phyloP scores from a whole-genome alignment of 1,284 basidiomycete species.

The Puccinia novopanici region DNA sequence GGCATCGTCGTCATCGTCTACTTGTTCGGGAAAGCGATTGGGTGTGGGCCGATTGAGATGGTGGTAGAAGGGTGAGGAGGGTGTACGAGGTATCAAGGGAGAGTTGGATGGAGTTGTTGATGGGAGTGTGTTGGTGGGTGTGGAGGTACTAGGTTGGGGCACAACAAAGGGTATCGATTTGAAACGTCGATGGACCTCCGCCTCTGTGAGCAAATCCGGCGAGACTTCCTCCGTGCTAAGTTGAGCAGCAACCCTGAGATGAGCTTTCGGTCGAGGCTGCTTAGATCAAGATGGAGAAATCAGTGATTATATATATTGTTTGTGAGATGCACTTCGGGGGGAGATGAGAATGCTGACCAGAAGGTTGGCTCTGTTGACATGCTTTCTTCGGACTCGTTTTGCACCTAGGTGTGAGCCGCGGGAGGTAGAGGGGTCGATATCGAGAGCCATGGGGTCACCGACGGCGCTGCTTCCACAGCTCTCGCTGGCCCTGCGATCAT shows the following conservation, averaged over 20 bases:
- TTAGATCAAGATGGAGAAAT: background rate
- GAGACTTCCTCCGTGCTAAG: constrained; percentile 38
- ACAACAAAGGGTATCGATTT: constrained; percentile 32
- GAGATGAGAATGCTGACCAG: constrained; percentile 1
- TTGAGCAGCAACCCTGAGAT: constrained; percentile 43
- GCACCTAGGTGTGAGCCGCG: constrained; percentile 12
- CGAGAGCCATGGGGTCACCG: constrained; percentile 20
- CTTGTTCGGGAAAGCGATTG: constrained; percentile 44
- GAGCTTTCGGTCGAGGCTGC: constrained; percentile 37
- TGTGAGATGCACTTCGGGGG: too few species aligned
- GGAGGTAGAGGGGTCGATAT: background rate
- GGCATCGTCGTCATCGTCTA: constrained; percentile 4
- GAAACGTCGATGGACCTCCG: constrained; percentile 35
- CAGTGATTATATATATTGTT: too few species aligned
- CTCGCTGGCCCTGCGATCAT: constrained; percentile 20
- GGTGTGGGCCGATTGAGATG: constrained; percentile 20
- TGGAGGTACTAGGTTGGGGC: constrained; percentile 16
- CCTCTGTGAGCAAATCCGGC: constrained; percentile 37
- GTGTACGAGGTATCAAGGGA: constrained; percentile 23
- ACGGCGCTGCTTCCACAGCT: constrained; percentile 13
- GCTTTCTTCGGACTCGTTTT: constrained; percentile 26
- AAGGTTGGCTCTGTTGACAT: constrained; percentile 34
- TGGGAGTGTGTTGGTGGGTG: constrained; percentile 17
- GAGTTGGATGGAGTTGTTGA: constrained; percentile 15
- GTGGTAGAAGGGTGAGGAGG: constrained; percentile 33